Conservation (phyloP, 2,329 filamentous ascomycete species). For the Knoxdaviesia proteae region DNA sequence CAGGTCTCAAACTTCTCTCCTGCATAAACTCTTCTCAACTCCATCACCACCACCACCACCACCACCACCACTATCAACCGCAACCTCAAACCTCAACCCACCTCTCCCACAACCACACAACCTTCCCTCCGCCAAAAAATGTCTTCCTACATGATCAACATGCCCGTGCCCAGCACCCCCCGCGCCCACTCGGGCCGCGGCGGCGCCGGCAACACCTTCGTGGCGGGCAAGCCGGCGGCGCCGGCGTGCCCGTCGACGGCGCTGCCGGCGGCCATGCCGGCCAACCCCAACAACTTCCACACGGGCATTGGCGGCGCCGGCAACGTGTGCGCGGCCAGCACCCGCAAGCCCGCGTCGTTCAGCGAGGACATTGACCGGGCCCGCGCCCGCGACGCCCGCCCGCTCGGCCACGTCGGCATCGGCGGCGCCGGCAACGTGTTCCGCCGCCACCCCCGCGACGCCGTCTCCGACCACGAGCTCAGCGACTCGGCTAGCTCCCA, state of each 20-base stretch:
- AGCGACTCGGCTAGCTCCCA: too few species aligned
- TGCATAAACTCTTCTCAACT: too few species aligned
- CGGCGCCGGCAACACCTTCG: slow-evolving; percentile 34
- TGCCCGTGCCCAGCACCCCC: too few species aligned
- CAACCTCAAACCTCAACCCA: too few species aligned
- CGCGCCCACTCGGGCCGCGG: slow-evolving; percentile 27
- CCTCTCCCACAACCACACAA: too few species aligned
- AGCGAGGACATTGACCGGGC: slow-evolving; percentile 7
- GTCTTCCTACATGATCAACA: slow-evolving; percentile 18
- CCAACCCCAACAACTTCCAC: slow-evolving; percentile 35
- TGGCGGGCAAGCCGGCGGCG: slow-evolving; percentile 18
- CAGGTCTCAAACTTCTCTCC: too few species aligned
- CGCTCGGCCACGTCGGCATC: not conserved
- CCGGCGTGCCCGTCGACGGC: slow-evolving; percentile 25
- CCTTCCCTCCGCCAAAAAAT: slow-evolving; percentile 5
- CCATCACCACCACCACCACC: too few species aligned
- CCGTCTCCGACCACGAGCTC: not conserved
- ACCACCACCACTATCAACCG: too few species aligned
- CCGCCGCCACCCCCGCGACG: too few species aligned
- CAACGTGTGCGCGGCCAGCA: slow-evolving; percentile 34
- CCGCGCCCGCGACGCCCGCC: slow-evolving; percentile 5
- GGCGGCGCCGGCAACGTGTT: too few species aligned
- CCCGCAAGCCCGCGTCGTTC: slow-evolving; percentile 11
- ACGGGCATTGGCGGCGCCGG: slow-evolving; percentile 47
- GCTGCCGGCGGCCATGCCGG: slow-evolving; percentile 22